Conservation (phyloP, 768 basidiomycete species). For the Cytidiella melzeri region DNA sequence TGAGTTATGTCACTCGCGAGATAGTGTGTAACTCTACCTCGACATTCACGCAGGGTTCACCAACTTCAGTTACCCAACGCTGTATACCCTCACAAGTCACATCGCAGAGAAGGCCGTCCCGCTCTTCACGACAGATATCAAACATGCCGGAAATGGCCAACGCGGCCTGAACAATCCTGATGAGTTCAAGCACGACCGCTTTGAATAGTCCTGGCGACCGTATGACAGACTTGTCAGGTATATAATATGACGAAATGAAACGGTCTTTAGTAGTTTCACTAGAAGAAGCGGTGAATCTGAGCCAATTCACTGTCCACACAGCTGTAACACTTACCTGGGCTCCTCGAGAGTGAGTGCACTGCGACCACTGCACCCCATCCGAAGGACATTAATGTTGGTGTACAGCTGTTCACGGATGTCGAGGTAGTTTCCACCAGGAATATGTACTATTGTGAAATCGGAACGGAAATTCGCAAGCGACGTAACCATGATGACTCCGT, state of each 20-base stretch:
- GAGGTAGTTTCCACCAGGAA: constrained; percentile 65
- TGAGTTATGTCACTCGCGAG: not conserved
- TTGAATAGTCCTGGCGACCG: constrained; percentile 41
- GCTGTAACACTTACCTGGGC: constrained; percentile 43
- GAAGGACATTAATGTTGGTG: constrained; percentile 74
- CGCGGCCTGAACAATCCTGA: constrained; percentile 67
- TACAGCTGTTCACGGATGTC: constrained; percentile 62
- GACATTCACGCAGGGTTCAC: constrained; percentile 51
- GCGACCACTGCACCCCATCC: constrained; percentile 82
- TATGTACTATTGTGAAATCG: constrained; percentile 78
- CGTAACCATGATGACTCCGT: constrained; percentile 73
- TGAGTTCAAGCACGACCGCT: constrained; percentile 66
- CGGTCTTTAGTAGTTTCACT: constrained; percentile 79
- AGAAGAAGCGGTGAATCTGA: constrained; percentile 8
- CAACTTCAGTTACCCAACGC: constrained; percentile 62
- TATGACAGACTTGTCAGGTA: constrained; percentile 37
- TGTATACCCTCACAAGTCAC: constrained; percentile 65
- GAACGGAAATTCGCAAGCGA: constrained; percentile 85
- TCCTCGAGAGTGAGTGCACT: constrained; percentile 73
- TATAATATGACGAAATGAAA: constrained; percentile 64
- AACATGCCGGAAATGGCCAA: constrained; percentile 70
- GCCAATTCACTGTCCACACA: not conserved
- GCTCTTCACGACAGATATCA: constrained; percentile 29
- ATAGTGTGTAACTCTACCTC: constrained; percentile 40
- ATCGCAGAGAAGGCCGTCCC: constrained; percentile 73